Evolutionary conservation across 2,329 filamentous ascomycete species (phyloP), one percentile per base, ranked within the genome.

Genomic region (Xylariaceae sp.): DNA sequence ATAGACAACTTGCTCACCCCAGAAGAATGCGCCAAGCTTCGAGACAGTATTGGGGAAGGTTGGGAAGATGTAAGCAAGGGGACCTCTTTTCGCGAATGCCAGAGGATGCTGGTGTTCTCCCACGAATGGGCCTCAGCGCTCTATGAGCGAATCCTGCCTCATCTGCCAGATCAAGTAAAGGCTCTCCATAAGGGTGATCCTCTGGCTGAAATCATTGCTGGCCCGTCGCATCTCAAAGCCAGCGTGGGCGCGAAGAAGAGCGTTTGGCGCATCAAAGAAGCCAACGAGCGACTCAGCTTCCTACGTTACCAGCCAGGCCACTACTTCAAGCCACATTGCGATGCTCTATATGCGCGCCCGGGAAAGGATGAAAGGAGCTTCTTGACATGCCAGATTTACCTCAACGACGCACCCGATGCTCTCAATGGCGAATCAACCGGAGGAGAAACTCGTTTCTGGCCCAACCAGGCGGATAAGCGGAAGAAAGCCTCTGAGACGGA

Each of bases 201-300:
- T 10, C 50, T 68, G 11, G 61, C 67, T 8, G 64, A 64, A 34
- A 51, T 58, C 6, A 63, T 69, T 39, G 67, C 62, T 8, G 67
- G 68, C 18, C n/a, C 58, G 7, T 57, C 62, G 2, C 64, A 66
- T 30, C 59, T 69, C 10, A 69, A 66, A 37, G 68, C 67, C 3
- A 67, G 58, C 48, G 60, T 67, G 45, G 65, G 65, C 8, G 63
- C 65, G 13, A 65, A 18, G 13, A 70, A 70, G 59, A 64, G 67
- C 4, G 65, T 69, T 15, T 70, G 67, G 67, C 66, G 63, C 39
- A 59, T 71, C 35, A 67, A 60, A 18, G 71, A 82, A 30, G 71
- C 85, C 60, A 86, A 87, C 65, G 82, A 86, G 65, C 73, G 82
- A 8, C 73, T 85, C 67, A 75, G 84, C n/a, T 86, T 86, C 66